phyloP scores from a whole-genome alignment of 2,329 filamentous ascomycete species.

The Cytospora paraplurivora region DNA sequence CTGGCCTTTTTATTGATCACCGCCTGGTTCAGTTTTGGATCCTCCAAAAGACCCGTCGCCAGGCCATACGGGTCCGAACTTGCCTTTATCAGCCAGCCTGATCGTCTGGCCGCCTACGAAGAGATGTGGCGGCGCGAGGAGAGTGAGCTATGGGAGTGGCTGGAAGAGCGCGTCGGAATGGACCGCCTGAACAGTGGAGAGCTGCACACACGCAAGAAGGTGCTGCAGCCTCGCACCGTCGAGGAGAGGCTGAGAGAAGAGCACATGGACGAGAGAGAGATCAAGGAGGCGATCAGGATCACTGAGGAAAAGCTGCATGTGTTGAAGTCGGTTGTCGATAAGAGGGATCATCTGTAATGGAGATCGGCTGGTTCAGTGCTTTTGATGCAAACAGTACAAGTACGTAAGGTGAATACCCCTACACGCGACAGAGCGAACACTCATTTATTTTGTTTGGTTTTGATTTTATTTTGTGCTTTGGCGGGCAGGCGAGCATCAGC shows the following conservation, averaged over 20 bases:
- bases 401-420: conserved; percentile 25
- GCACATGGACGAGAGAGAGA: conserved; percentile 70
- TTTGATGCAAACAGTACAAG: conserved; percentile 18
- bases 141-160: conserved; percentile 88
- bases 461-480: conserved; percentile 10
- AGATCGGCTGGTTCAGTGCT: conserved; percentile 6
- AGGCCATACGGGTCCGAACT: conserved; percentile 43
- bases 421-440: conserved; percentile 13
- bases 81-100: conserved; percentile 52
- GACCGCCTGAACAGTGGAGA: conserved; percentile 54
- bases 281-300: conserved; percentile 78
- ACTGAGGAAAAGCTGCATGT: conserved; percentile 83
- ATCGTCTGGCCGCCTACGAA: conserved; percentile 82
- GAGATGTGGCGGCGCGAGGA: conserved; percentile 91
- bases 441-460: conserved; percentile 8
- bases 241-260: conserved; percentile 62
- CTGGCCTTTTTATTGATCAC: conserved; percentile 73
- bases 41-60: conserved; percentile 43
- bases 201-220: conserved; percentile 48
- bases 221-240: conserved; percentile 56
- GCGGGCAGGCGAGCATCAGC: conserved; percentile 25
- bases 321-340: conserved; percentile 72
- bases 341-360: conserved; percentile 45
- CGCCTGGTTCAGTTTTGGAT: conserved; percentile 70
- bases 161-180: conserved; percentile 82